Conservation (phyloP, 345 rosid genomes). For the Arabidopsis arenosa region DNA sequence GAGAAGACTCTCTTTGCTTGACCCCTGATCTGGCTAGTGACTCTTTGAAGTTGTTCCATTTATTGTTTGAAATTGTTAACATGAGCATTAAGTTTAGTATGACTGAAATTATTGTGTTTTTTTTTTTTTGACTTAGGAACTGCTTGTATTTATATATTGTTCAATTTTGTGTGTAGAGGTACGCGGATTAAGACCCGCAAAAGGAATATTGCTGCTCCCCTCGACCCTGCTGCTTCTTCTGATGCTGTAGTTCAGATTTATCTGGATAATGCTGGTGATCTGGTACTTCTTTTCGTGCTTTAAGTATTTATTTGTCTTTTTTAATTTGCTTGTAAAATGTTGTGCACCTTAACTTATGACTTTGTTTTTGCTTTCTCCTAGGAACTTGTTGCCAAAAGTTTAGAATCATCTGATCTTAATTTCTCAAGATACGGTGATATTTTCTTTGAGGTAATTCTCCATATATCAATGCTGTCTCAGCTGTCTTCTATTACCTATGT, state of each 20-base stretch:
- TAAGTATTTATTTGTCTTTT: background rate
- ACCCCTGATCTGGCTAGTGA: too few relatives aligned
- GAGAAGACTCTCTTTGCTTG: background rate
- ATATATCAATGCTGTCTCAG: background rate
- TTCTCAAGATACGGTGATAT: constrained; percentile 93
- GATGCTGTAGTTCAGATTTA: constrained; percentile 99
- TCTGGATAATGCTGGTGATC: constrained; percentile 95
- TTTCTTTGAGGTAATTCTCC: constrained; percentile 51
- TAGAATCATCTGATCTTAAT: constrained; percentile 89
- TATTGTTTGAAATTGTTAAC: background rate
- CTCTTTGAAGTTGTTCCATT: background rate
- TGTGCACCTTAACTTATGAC: background rate
- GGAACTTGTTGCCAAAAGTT: constrained; percentile 89
- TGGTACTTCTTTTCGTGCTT: constrained; percentile 54
- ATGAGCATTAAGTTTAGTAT: background rate
- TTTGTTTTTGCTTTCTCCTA: constrained; percentile 38
- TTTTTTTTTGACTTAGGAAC: background rate
- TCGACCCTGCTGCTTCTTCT: constrained; percentile 97
- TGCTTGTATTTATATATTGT: background rate
- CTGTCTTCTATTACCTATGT: background rate
- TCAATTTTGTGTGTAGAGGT: constrained; percentile 53
- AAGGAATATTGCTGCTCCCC: constrained; percentile 95
- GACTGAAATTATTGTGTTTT: background rate
- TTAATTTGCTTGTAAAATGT: background rate
- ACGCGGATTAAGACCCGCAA: constrained; percentile 99